A percentile compares a stretch with the other conserved stretches of the same genome.
Conservation (phyloP, 169 alveolate species). For the Condylostoma magnum region DNA sequence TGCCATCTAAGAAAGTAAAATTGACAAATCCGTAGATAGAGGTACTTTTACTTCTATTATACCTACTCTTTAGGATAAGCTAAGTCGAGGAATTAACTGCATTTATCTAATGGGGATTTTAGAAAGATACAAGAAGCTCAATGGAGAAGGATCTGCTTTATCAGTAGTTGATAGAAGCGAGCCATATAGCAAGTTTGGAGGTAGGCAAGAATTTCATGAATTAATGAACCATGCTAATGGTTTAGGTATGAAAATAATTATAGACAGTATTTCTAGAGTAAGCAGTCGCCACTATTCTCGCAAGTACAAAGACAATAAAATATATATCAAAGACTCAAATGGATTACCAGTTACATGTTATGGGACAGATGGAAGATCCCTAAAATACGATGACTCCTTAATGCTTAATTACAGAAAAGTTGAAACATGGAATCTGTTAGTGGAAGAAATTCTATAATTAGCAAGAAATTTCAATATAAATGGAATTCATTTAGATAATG, state of each 20-base stretch:
- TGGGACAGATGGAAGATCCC: slow-evolving; percentile 87
- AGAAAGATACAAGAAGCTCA: slow-evolving; percentile 82
- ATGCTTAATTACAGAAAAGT: slow-evolving; percentile 81
- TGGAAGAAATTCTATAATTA: slow-evolving; percentile 71
- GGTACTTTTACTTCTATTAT: slow-evolving; percentile 75
- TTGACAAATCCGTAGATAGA: slow-evolving; percentile 69
- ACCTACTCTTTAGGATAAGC: slow-evolving; percentile 50
- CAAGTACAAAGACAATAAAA: slow-evolving; percentile 66
- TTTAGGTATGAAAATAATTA: slow-evolving; percentile 67
- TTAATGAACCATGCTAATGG: slow-evolving; percentile 72
- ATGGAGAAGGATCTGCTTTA: slow-evolving; percentile 74
- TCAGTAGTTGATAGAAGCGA: slow-evolving; percentile 78
- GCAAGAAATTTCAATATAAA: slow-evolving; percentile 54
- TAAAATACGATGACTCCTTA: slow-evolving; percentile 78
- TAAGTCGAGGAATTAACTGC: slow-evolving; percentile 69
- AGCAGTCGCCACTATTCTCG: slow-evolving; percentile 66
- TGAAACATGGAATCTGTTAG: slow-evolving; percentile 79
- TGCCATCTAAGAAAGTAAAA: slow-evolving; percentile 75
- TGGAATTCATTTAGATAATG: slow-evolving; percentile 76
- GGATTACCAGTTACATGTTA: slow-evolving; percentile 69
- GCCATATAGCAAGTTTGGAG: slow-evolving; percentile 82
- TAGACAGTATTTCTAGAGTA: slow-evolving; percentile 77
- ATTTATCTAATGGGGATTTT: slow-evolving; percentile 82
- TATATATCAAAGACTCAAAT: slow-evolving; percentile 60
- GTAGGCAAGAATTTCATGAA: slow-evolving; percentile 72